Percentiles rank a stretch among this genome's conserved stretches.
Conservation (phyloP, 2,329 filamentous ascomycete species). For the Apiospora aurea region DNA sequence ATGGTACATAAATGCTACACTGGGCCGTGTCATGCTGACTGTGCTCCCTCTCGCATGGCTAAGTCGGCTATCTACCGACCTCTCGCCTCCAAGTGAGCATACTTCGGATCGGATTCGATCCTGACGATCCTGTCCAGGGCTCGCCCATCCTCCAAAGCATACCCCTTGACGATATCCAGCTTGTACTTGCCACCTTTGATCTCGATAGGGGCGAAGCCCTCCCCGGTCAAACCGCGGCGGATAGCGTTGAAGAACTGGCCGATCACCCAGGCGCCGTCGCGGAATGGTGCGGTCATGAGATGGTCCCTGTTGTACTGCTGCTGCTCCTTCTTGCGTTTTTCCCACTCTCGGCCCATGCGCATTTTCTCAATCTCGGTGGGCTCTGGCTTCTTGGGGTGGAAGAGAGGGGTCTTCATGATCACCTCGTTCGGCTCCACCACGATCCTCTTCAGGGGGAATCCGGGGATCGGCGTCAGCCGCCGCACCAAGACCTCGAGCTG, state of each 20-base stretch:
- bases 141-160: conserved; percentile 64
- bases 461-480: conserved; percentile 52
- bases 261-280: conserved; percentile 54
- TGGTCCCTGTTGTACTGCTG: conserved; percentile 62
- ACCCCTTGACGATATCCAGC: conserved; percentile 63
- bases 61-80: conserved; percentile 4
- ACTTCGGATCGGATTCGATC: conserved; percentile 39
- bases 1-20: background rate
- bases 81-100: conserved; percentile 24
- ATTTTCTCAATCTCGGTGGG: conserved; percentile 38
- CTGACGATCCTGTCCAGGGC: conserved; percentile 63
- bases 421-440: conserved; percentile 47
- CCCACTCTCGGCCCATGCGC: conserved; percentile 44
- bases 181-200: conserved; percentile 60
- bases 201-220: conserved; percentile 61
- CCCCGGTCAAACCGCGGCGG: conserved; percentile 59
- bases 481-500: conserved; percentile 61
- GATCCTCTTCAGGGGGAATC: conserved; percentile 53
- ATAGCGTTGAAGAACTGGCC: conserved; percentile 52
- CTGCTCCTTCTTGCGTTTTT: conserved; percentile 46
- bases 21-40: background rate
- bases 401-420: conserved; percentile 47
- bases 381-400: conserved; percentile 30
- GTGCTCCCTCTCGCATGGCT: background rate
- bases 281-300: conserved; percentile 64